These are phyloP conservation scores for Trametes polyzona DNA, from an alignment of 1,284 basidiomycete species.

Conservation along the genomic window DNA sequence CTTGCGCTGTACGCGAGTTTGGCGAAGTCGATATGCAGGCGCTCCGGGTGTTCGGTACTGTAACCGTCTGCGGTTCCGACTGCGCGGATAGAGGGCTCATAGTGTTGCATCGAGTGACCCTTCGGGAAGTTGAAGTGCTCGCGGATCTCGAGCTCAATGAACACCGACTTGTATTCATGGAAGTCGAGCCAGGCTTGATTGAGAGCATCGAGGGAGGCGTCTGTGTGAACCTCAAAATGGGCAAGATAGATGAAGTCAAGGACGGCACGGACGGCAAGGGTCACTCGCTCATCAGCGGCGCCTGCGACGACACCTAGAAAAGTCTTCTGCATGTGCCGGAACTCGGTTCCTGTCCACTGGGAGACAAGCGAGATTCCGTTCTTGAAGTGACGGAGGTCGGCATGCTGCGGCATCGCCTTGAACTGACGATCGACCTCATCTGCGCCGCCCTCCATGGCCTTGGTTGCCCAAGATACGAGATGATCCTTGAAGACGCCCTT, in stretches of 20 bases:
- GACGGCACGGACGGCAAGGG: conserved; percentile 24
- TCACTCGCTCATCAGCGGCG: conserved; percentile 9
- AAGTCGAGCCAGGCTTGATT: conserved; percentile 20
- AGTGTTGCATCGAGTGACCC: conserved; percentile 31
- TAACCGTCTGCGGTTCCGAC: conserved; percentile 29
- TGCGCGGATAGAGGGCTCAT: conserved; percentile 19
- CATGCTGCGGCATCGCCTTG: conserved; percentile 21
- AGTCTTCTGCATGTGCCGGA: conserved; percentile 30
- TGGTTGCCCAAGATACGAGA: conserved; percentile 28
- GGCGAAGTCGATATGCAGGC: conserved; percentile 34
- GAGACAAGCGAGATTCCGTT: conserved; percentile 29
- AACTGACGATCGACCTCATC: conserved; percentile 32
- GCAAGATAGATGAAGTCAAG: conserved; percentile 37
- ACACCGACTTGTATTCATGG: conserved; percentile 31
- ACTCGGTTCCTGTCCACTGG: conserved; percentile 34
- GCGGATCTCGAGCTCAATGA: conserved; percentile 24
- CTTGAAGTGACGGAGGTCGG: conserved; percentile 28
- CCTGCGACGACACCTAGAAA: conserved; percentile 30
- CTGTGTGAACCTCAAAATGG: conserved; percentile 22
- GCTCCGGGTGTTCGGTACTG: conserved; percentile 31
- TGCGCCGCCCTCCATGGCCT: conserved; percentile 8
- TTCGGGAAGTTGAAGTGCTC: conserved; percentile 36
- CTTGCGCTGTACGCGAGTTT: conserved; percentile 27
- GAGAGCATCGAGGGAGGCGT: conserved; percentile 17
- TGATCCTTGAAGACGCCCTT: conserved; percentile 39